Base-by-base conservation (phyloP, 1,139 yeast genomes). In the Blastobotrys raffinosifermentans region DNA sequence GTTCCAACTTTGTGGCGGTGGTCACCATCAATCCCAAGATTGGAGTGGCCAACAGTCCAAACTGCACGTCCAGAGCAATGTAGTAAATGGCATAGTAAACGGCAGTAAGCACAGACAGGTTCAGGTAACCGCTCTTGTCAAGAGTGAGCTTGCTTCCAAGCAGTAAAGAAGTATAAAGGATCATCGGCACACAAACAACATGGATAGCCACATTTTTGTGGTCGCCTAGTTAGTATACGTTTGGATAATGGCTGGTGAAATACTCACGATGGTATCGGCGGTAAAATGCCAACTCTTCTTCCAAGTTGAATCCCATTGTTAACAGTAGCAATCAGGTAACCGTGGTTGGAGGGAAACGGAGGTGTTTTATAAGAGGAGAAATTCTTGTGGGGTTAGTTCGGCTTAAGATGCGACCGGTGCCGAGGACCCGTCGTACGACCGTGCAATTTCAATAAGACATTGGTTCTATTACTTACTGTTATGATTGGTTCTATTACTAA, bases 201-300 rank as follows among this genome's bases (percentile, higher is more conserved):
- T 91, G 98, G 45, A 91, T 83, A 7, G 69, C 50, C 8, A 87
- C 93, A 61, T 91, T 91, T 35, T 64, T 67, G 10, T 66, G 64
- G 55, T 84, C 69, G 56, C 71, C 56, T 44, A 31, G 19, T 5
- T n/a, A 26, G 13, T 10, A 25, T 15, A 14, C 7, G 20, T 8
- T 8, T 5, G 18, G 13, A 11, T 1, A 9, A 14, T 4, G 17
- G 13, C n/a, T n/a, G n/a, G n/a, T n/a, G n/a, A n/a, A n/a, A n/a
- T n/a, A 51, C 60, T 36, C 52, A 51, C 64, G 69, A 58, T 91
- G 98, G 57, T 89, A 89, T 2, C 84, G 72, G 59, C 93, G 78
- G 66, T 91, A 91, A 54, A 84, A 84, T 18, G 78, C 77, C 38
- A 89, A 69, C 50, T 89, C 96, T 26, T 72, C 70, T 37, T 73